Evolutionary conservation across 208 protist species (phyloP).

Genomic region (Acanthamoeba culbertsoni): DNA sequence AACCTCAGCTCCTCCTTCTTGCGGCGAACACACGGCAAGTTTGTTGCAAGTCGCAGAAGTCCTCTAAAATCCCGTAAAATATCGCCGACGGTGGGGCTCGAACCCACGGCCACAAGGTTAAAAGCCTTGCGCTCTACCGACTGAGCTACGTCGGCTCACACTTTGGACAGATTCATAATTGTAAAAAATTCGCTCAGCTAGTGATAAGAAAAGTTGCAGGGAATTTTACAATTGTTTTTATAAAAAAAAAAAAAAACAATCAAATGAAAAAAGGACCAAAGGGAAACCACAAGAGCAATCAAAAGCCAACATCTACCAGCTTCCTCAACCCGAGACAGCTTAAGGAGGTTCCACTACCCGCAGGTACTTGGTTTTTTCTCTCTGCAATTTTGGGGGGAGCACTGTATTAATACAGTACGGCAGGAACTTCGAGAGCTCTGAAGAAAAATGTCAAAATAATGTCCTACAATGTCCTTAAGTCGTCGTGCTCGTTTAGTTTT

Average conservation of each 20-base stretch:
- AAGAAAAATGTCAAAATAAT: background rate
- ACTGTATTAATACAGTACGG: background rate
- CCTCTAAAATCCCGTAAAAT: too few species aligned
- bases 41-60: too few species aligned
- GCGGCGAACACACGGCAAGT: background rate
- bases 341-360: background rate
- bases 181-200: too few species aligned
- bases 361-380: background rate
- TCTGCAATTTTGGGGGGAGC: background rate
- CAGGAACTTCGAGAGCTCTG: background rate
- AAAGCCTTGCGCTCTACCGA: constrained; percentile 62
- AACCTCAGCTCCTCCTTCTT: background rate
- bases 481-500: constrained; percentile 11
- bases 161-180: too few species aligned
- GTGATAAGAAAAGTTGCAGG: too few species aligned
- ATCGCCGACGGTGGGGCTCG: too few species aligned
- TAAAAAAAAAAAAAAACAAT: too few species aligned
- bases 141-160: constrained; percentile 12
- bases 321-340: background rate
- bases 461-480: constrained; percentile 28
- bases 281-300: too few species aligned
- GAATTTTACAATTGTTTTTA: too few species aligned
- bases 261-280: too few species aligned
- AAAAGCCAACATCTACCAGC: too few species aligned
- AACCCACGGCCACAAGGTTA: constrained; percentile 88